Evolutionary conservation across 768 basidiomycete genomes (phyloP), one percentile per base, ranked within the genome.

Genomic region (Piloderma croceum): DNA sequence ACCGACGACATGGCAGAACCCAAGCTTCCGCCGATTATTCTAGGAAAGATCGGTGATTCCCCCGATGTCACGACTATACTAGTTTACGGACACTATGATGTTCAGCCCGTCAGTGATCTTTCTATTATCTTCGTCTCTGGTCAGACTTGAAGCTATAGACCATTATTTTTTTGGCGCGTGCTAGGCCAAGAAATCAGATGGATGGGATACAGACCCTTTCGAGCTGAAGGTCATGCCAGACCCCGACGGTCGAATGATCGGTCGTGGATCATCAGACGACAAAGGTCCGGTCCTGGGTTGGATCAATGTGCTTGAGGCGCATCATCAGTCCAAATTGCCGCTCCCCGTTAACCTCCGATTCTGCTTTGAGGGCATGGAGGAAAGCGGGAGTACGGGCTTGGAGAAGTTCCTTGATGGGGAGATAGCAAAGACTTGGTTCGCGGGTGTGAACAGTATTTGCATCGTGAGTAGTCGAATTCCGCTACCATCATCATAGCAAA

Each of bases 291-390:
- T 93, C 31, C 63, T 90, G 7, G 90, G 85, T 11, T 93, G 90
- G 90, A 61, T 94, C 43, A 91, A 92, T 54, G 83, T 91, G 32
- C 70, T 96, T 33, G 82, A 94, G 52, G 91, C 88, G 41, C 90
- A 94, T 42, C 64, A 74, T 36, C 65, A 79, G 41, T 74, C 76
- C 24, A 69, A 75, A 18, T 67, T 79, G 32, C 74, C 78, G 24
- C 73, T 96, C 15, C 93, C 93, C 1, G 89, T 97, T 20, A 96
- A 97, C 58, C 63, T 97, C 41, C 77, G 79, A 48, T 81, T 88
- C 69, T 90, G 87, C 70, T 92, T 98, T 52, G 94, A 98, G 60
- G 93, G 88, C 4, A 98, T 96, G 93, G 94, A 98, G 60, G 94
- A 98, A 68, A 83, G 75, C 46, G 93, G 92, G 5, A 88, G 84